These are phyloP conservation scores for Phytophthora brassicae DNA, from an alignment of 352 stramenopile species.

Conservation along the genomic window DNA sequence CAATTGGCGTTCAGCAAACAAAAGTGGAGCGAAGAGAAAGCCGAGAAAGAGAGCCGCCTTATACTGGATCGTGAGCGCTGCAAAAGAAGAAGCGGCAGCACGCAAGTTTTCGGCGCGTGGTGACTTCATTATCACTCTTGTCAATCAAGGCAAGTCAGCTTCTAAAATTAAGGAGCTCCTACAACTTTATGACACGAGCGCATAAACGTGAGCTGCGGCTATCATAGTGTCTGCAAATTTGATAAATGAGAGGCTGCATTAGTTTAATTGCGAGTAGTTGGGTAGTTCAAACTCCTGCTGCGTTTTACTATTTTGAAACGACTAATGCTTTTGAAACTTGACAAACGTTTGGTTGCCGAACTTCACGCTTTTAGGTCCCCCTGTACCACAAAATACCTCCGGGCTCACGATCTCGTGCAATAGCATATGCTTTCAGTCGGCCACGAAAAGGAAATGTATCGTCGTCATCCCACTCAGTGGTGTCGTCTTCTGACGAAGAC, in stretches of 20 bases:
- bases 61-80: background rate
- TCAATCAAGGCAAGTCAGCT: background rate
- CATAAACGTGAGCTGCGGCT: no score
- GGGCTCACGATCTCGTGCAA: no score
- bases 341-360: no score
- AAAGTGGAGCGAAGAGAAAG: no score
- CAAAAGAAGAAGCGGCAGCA: no score
- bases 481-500: background rate
- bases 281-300: no score
- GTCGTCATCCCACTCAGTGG: background rate
- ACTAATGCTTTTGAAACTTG: no score
- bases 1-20: background rate
- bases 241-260: no score
- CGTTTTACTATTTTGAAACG: no score
- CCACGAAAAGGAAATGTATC: background rate
- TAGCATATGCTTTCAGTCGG: background rate
- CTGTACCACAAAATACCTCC: slow-evolving; percentile 3
- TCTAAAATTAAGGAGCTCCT: background rate
- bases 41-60: background rate
- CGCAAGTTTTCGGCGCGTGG: background rate
- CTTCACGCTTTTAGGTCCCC: no score
- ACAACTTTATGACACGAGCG: background rate
- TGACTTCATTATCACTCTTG: background rate
- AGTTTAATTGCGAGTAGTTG: no score
- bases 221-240: no score